These are phyloP conservation scores for Diaporthe batatas DNA, from an alignment of 2,329 filamentous ascomycete species.

Conservation along the genomic window DNA sequence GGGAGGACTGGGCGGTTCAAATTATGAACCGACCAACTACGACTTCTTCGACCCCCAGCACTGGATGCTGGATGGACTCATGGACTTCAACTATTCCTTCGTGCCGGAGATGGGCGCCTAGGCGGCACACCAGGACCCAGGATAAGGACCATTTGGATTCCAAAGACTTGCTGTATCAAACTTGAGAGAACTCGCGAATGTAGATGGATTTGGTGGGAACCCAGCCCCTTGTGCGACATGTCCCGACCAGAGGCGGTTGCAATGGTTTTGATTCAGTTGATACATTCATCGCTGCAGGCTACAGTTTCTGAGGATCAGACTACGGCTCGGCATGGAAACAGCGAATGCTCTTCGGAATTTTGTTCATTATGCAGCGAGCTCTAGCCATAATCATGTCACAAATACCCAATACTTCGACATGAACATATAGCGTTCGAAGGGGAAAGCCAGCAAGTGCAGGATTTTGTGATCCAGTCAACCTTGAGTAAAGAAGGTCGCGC, in stretches of 20 bases:
- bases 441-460: neutral
- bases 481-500: neutral
- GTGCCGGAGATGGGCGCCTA: constrained; percentile 56
- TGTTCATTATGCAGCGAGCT: constrained; percentile 14
- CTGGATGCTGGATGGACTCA: constrained; percentile 90
- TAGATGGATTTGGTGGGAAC: constrained; percentile 10
- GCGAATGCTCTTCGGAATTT: neutral
- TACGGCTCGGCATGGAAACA: neutral
- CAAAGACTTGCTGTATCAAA: neutral
- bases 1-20: constrained; percentile 63
- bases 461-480: neutral
- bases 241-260: neutral
- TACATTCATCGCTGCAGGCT: constrained; percentile 4
- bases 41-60: constrained; percentile 94
- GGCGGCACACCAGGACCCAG: constrained; percentile 30
- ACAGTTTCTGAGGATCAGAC: neutral
- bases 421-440: neutral
- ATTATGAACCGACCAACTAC: constrained; percentile 78
- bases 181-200: neutral
- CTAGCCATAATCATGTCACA: neutral
- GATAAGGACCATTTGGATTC: neutral
- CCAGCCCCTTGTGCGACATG: neutral
- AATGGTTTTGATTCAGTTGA: neutral
- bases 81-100: constrained; percentile 79
- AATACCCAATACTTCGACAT: constrained; percentile 14